phyloP scores from a whole-genome alignment of 768 basidiomycete genomes.

The Coprinopsis marcescibilis region DNA sequence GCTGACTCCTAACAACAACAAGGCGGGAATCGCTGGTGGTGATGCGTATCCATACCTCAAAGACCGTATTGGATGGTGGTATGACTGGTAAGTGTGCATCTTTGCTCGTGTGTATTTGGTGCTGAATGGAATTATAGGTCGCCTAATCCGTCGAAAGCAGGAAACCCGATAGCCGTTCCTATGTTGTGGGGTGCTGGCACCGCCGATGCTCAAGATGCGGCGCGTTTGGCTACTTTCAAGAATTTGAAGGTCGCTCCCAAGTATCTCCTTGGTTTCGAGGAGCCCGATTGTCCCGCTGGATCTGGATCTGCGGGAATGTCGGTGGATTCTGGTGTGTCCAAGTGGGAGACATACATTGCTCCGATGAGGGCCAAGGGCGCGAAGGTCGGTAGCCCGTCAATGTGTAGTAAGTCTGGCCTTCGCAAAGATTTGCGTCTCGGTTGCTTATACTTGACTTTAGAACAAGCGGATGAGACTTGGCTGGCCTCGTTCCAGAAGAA shows the following conservation, averaged over 20 bases:
- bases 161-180: slow-evolving; percentile 35
- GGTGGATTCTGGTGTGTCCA: slow-evolving; percentile 32
- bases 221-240: slow-evolving; percentile 32
- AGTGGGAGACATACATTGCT: slow-evolving; percentile 37
- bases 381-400: slow-evolving; percentile 38
- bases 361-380: slow-evolving; percentile 36
- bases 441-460: slow-evolving; percentile 18
- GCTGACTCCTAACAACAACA: slow-evolving; percentile 37
- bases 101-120: not conserved
- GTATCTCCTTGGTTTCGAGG: slow-evolving; percentile 42
- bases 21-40: slow-evolving; percentile 42
- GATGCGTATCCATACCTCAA: slow-evolving; percentile 34
- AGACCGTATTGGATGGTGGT: slow-evolving; percentile 44
- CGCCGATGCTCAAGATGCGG: slow-evolving; percentile 32
- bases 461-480: slow-evolving; percentile 46
- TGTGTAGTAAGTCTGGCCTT: slow-evolving; percentile 36
- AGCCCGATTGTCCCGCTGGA: slow-evolving; percentile 41
- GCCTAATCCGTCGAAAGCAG: slow-evolving; percentile 33
- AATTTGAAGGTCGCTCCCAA: slow-evolving; percentile 26
- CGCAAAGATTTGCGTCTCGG: not conserved
- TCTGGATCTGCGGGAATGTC: slow-evolving; percentile 40
- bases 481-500: slow-evolving; percentile 31
- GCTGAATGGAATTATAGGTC: slow-evolving; percentile 22
- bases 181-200: slow-evolving; percentile 45
- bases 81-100: slow-evolving; percentile 33